Evolutionary conservation across 768 basidiomycete species (phyloP).

Genomic region (Podaxis sp.): DNA sequence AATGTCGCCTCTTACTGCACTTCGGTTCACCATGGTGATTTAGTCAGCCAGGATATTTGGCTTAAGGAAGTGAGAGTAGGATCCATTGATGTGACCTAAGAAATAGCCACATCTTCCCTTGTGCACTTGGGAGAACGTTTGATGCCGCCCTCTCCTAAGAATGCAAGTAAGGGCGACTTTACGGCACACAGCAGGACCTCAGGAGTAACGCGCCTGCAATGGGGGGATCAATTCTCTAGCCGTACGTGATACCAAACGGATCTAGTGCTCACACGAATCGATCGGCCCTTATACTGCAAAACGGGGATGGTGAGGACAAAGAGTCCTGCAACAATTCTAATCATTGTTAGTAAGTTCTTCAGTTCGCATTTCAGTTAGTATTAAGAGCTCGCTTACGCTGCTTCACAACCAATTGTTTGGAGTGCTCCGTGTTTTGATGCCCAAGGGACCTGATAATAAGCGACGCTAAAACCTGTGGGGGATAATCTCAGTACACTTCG

Average conservation of each 20-base stretch:
- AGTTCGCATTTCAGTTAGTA: neutral
- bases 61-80: too few relatives aligned
- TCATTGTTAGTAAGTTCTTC: neutral
- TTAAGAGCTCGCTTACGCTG: constrained; percentile 38
- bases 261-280: constrained; percentile 36
- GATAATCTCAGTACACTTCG: neutral
- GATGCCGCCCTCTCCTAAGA: too few relatives aligned
- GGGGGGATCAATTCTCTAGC: neutral
- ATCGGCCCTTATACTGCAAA: constrained; percentile 44
- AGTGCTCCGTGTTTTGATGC: constrained; percentile 54
- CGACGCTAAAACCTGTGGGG: constrained; percentile 49
- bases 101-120: too few relatives aligned
- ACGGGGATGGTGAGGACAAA: constrained; percentile 49
- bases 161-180: too few relatives aligned
- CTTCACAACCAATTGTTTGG: constrained; percentile 59
- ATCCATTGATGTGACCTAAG: too few relatives aligned
- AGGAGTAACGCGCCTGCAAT: constrained; percentile 1
- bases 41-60: too few relatives aligned
- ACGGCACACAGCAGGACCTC: neutral
- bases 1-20: too few relatives aligned
- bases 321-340: constrained; percentile 43
- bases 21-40: too few relatives aligned
- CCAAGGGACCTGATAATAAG: constrained; percentile 67
- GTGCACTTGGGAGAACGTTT: too few relatives aligned
- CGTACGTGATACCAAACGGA: neutral